These are phyloP conservation scores for Trichopus zeylanicus DNA, from an alignment of 116 monocot genomes.

Conservation along the genomic window DNA sequence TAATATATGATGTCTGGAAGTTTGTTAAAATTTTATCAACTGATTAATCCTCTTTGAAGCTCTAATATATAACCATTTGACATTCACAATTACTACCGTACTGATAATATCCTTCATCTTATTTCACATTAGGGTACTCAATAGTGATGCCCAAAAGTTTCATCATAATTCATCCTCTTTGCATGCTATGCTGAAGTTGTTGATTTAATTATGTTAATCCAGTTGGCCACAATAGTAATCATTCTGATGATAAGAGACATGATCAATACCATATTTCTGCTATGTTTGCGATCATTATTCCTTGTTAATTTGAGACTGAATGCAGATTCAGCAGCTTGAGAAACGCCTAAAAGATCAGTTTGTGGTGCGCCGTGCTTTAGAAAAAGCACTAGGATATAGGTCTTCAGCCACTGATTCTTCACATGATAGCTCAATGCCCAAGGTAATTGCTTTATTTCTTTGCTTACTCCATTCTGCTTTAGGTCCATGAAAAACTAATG, in stretches of 20 bases:
- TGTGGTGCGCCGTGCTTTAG: conserved; percentile 40
- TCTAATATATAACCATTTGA: background rate
- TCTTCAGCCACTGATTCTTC: conserved; percentile 23
- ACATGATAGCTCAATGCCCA: conserved; percentile 43
- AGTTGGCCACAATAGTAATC: too few relatives aligned
- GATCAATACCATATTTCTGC: too few relatives aligned
- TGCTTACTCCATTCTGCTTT: background rate
- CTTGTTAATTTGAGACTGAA: too few relatives aligned
- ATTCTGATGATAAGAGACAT: too few relatives aligned
- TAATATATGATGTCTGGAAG: too few relatives aligned
- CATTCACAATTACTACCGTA: too few relatives aligned
- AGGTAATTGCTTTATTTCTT: conserved; percentile 27
- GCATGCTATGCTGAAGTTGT: background rate
- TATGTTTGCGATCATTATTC: too few relatives aligned
- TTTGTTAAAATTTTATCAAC: background rate
- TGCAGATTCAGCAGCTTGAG: conserved; percentile 76
- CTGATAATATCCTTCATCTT: too few relatives aligned
- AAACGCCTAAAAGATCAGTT: conserved; percentile 58
- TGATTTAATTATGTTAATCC: background rate
- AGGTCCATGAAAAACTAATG: too few relatives aligned
- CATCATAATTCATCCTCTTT: background rate
- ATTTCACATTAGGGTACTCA: background rate
- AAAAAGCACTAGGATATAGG: conserved; percentile 61
- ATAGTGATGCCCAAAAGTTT: background rate
- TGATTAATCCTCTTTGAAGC: background rate